These are phyloP conservation scores for Pseudonitzschia multistriata DNA, from an alignment of 108 stramenopile species.

Conservation along the genomic window DNA sequence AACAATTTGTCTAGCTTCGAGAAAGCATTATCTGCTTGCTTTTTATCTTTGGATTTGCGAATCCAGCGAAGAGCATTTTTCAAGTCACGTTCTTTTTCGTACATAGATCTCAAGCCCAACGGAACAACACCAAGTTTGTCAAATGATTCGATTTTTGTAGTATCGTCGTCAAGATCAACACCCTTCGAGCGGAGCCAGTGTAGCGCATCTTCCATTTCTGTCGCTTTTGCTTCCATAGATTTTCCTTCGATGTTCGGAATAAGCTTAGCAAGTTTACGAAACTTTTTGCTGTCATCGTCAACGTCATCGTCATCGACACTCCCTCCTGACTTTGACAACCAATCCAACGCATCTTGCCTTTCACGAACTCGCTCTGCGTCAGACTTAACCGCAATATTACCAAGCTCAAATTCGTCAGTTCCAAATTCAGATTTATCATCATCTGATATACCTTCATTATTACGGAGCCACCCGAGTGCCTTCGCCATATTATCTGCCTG, in stretches of 20 bases:
- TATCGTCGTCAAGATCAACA: constrained; percentile 36
- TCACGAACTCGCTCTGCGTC: constrained; percentile 11
- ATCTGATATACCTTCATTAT: constrained; percentile 14
- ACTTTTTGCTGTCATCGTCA: constrained; percentile 17
- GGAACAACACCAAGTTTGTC: constrained; percentile 21
- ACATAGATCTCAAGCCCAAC: constrained; percentile 18
- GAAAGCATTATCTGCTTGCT: constrained; percentile 17
- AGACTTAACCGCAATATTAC: constrained; percentile 16
- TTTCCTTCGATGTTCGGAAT: constrained; percentile 33
- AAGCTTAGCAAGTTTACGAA: constrained; percentile 24
- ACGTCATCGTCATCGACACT: constrained; percentile 14
- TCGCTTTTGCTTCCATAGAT: constrained; percentile 29
- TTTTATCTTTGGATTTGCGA: constrained; percentile 15
- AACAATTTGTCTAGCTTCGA: constrained; percentile 22
- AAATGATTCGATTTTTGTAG: constrained; percentile 22
- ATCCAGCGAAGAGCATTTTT: constrained; percentile 41
- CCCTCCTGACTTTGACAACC: constrained; percentile 24
- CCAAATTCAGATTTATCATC: constrained; percentile 26
- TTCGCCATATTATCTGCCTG: constrained; percentile 33
- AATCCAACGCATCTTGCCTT: constrained; percentile 23
- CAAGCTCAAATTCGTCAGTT: constrained; percentile 19
- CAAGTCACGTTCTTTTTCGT: constrained; percentile 18
- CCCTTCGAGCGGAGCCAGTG: constrained; percentile 44
- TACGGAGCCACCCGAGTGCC: constrained; percentile 38
- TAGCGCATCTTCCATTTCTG: constrained; percentile 51